Evolutionary conservation across 352 stramenopile species (phyloP).

Genomic region (Phytophthora cryptogea): DNA sequence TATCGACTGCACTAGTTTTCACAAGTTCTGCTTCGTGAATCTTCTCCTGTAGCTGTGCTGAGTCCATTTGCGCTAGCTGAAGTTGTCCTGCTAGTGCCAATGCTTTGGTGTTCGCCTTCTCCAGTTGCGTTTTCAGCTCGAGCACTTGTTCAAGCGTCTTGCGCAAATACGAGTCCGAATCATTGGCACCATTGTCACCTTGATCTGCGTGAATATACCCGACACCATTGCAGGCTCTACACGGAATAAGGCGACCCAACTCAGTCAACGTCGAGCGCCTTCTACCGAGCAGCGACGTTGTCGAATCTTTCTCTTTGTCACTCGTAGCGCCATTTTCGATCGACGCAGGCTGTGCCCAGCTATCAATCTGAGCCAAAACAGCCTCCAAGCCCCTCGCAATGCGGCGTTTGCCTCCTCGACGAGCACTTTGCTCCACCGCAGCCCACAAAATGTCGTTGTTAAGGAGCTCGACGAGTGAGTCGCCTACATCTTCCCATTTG

Average conservation of each 20-base stretch:
- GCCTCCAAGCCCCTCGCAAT: slow-evolving; percentile 51
- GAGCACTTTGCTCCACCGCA: slow-evolving; percentile 52
- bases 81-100: slow-evolving; percentile 47
- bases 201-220: slow-evolving; percentile 48
- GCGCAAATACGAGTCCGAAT: slow-evolving; percentile 58
- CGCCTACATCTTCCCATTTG: slow-evolving; percentile 59
- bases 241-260: slow-evolving; percentile 49
- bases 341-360: slow-evolving; percentile 3
- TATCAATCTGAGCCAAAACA: slow-evolving; percentile 45
- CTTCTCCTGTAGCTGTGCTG: slow-evolving; percentile 36
- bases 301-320: slow-evolving; percentile 7
- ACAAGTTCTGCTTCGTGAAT: slow-evolving; percentile 44
- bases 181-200: slow-evolving; percentile 15
- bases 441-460: slow-evolving; percentile 72
- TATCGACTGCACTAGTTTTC: slow-evolving; percentile 37
- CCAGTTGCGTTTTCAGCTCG: slow-evolving; percentile 50
- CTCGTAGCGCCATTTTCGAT: slow-evolving; percentile 12
- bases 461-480: slow-evolving; percentile 55
- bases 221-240: slow-evolving; percentile 52
- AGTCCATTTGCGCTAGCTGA: slow-evolving; percentile 34
- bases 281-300: slow-evolving; percentile 6
- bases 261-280: slow-evolving; percentile 20
- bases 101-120: slow-evolving; percentile 37
- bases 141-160: slow-evolving; percentile 68
- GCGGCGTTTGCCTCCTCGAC: slow-evolving; percentile 43